phyloP scores from a whole-genome alignment of 1,284 basidiomycete species.

The Athelia sp. region DNA sequence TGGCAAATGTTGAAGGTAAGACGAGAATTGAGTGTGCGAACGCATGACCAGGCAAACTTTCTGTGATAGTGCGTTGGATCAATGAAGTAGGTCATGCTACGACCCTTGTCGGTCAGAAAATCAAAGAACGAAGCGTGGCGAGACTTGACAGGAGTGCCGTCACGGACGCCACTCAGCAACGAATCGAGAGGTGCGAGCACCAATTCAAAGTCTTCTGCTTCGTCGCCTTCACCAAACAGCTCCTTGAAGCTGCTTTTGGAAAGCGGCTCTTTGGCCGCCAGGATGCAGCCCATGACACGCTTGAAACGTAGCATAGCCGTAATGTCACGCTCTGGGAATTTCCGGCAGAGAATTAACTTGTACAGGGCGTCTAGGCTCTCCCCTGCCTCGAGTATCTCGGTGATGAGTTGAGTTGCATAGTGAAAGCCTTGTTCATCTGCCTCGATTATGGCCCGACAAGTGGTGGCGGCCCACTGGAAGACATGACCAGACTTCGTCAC shows the following conservation, averaged over 20 bases:
- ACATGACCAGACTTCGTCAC: too few relatives aligned
- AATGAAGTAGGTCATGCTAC: not conserved
- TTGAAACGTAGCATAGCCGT: not conserved
- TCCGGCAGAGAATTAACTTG: not conserved
- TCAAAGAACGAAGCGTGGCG: not conserved
- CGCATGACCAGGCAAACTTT: constrained; percentile 12
- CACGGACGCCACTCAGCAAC: not conserved
- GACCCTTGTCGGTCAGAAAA: not conserved
- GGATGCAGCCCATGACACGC: not conserved
- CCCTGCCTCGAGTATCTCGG: too few relatives aligned
- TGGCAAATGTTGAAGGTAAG: constrained; percentile 27
- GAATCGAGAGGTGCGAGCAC: not conserved
- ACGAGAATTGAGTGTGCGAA: constrained; percentile 15
- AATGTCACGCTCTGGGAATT: not conserved
- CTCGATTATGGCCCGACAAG: too few relatives aligned
- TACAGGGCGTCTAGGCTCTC: not conserved
- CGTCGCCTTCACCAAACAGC: not conserved
- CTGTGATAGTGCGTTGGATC: not conserved
- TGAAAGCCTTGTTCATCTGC: too few relatives aligned
- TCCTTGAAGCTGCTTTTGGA: not conserved
- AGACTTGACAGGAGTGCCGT: too few relatives aligned
- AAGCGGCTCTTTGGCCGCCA: not conserved
- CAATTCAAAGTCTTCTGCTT: not conserved
- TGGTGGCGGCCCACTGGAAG: too few relatives aligned
- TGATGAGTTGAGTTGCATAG: too few relatives aligned